A percentile compares a stretch with the other conserved stretches of the same genome.
phyloP scores from a whole-genome alignment of 306 rosid genomes.

The Malus sylvestris region DNA sequence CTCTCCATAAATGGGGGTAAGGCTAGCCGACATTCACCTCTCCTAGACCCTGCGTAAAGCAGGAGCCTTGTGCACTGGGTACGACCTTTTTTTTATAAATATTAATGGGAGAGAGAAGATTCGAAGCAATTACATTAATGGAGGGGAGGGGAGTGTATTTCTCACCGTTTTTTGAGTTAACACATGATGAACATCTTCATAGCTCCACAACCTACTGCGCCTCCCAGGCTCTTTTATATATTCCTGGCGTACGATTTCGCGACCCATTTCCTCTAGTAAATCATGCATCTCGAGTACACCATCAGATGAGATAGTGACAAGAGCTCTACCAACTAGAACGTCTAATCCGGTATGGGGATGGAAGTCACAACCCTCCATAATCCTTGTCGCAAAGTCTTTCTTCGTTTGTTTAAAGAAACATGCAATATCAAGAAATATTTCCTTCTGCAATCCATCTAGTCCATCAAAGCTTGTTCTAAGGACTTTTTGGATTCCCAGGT shows the following conservation, averaged over 20 bases:
- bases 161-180: not conserved
- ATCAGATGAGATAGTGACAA: constrained; percentile 4
- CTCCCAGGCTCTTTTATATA: not conserved
- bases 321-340: constrained; percentile 23
- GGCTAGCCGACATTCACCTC: too few species aligned
- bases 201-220: not conserved
- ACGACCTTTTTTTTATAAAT: too few species aligned
- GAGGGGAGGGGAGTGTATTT: not conserved
- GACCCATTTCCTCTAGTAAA: not conserved
- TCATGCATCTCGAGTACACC: not conserved
- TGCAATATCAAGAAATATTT: constrained; percentile 20
- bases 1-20: too few species aligned
- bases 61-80: too few species aligned
- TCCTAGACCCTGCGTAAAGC: too few species aligned
- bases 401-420: constrained; percentile 40
- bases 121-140: too few species aligned
- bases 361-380: constrained; percentile 15
- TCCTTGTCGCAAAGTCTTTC: constrained; percentile 5
- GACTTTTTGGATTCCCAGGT: not conserved
- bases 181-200: not conserved
- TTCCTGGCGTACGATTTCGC: not conserved
- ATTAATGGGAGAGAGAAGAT: too few species aligned
- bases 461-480: constrained; percentile 19
- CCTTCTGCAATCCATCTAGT: constrained; percentile 16
- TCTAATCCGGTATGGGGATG: constrained; percentile 21